A percentile compares a stretch with the other conserved stretches of the same genome.
Conservation (phyloP, 352 stramenopile species). For the Thraustochytrium sp. region DNA sequence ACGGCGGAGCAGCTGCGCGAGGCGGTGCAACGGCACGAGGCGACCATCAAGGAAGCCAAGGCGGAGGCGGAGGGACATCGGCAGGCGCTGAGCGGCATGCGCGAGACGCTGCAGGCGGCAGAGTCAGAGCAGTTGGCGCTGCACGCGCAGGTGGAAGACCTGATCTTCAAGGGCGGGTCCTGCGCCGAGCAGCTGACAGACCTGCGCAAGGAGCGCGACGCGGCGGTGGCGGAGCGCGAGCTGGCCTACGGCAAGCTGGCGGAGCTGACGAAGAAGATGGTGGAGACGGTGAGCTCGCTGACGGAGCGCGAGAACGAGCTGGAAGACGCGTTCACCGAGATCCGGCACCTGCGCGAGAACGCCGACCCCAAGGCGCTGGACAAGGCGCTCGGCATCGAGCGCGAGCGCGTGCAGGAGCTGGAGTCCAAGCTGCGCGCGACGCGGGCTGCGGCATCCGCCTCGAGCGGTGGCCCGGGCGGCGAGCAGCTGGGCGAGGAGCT, state of each 20-base stretch:
- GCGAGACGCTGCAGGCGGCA: neutral
- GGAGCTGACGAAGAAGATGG: slow-evolving; percentile 12
- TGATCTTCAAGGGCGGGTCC: slow-evolving; percentile 41
- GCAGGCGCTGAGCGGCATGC: neutral
- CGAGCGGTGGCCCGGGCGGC: neutral
- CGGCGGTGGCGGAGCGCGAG: slow-evolving; percentile 3
- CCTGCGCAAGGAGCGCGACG: slow-evolving; percentile 30
- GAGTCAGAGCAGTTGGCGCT: neutral
- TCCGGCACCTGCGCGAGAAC: neutral
- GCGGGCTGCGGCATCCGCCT: neutral
- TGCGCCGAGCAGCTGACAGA: slow-evolving; percentile 18
- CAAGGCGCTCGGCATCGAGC: neutral
- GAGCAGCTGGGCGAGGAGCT: neutral
- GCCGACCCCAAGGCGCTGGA: neutral
- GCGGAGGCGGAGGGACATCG: neutral
- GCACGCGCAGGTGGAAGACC: slow-evolving; percentile 30
- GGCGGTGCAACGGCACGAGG: neutral
- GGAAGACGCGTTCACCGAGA: neutral
- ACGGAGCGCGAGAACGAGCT: slow-evolving; percentile 22
- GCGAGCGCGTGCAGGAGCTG: neutral
- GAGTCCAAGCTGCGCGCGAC: neutral
- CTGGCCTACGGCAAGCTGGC: neutral
- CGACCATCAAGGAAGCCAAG: neutral
- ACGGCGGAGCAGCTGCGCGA: neutral
- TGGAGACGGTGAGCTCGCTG: neutral